Base-by-base conservation (phyloP, 2,329 filamentous ascomycete genomes). In the Blumeria hordei region DNA sequence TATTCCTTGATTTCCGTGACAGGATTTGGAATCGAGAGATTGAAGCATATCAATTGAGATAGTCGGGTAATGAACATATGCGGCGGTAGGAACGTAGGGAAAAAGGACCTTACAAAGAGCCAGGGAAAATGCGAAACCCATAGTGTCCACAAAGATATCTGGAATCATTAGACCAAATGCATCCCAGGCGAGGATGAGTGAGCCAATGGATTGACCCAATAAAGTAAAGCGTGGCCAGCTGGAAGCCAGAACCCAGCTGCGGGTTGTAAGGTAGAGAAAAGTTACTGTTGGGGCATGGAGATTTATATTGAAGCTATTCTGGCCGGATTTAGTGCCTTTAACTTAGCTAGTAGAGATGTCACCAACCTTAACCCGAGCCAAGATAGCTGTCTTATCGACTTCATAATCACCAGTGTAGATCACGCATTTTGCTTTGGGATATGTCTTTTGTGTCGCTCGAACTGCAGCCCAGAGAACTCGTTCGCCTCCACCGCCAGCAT, bases 31-130 rank as follows among this genome's bases (percentile, higher is more conserved):
- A 60, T 88, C 78, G 4, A 95, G 77, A 16, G 85, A 90, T 21
- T 79, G 76, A 3, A 98, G 77, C 92, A 98, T 98, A 64, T 98
- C 92, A 53, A 88, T 98, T 3, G 88, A 95, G 55, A 98, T 98
- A 55, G 90, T 96, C 0, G 92, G 92, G 66, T 96, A 98, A 69
- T 98, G 92, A 0, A 96, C 88, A 65, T 98, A 98, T 54, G 92
- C 88, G 49, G 78, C 88, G 0, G 88, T 95, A 0, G 90, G 85
- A 1, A 95, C 76, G 37, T 70, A 68, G 0, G 77, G 83, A 65
- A 96, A 96, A 28, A 96, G 72, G 59, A 84, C 75, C 65, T 88
- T 92, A 67, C 75, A 84, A 3, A 95, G 73, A 8, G 85, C 87
- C 10, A 94, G 76, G 0, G 85, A 77, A 65, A 96, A 98, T 32